Base-by-base conservation (phyloP, 179 eudicot genomes). In the Heliamphora pulchella region DNA sequence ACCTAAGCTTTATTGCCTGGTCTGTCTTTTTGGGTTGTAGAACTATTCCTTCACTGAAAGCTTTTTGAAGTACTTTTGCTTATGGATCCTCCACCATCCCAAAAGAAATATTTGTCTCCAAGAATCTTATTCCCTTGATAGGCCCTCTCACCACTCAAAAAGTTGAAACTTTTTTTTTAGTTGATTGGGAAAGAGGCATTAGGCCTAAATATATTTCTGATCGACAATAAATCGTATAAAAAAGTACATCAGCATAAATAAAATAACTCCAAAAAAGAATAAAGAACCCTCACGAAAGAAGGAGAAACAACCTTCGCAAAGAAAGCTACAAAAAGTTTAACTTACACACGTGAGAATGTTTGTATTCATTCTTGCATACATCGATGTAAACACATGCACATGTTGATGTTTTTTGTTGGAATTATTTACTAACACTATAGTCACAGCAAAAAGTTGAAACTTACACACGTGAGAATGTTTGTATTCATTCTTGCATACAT, bases 61-160 rank as follows among this genome's bases (percentile, higher is more conserved):
- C 53, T 75, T 79, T 18, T 50, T 53, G n/a, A n/a, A 13, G 41
- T 53, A 72, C 79, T 78, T 84, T 76, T n/a, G 13, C 61, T 69
- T 81, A 71, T 76, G 83, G 80, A 43, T 18, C 77, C 71, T 76
- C 83, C 80, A 76, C 83, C 83, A 75, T 76, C 8, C 44, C 31
- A 43, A 81, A 76, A 81, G 54, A 50, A 75, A 61, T 51, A 9
- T 62, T 70, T 78, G 50, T 76, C 67, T 76, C 47, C 48, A 53
- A 44, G 83, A 76, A 81, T 81, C 80, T 76, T 69, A 81, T 76
- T 61, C 78, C 63, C 64, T 78, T 22, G 31, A 3, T 18, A 74
- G 82, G 82, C 81, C 54, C 14, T 2, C 81, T 41, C 71, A 31
- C 84, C 77, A 78, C 78, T 78, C 44, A 4, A 17, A 66, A 8